These are phyloP conservation scores for Vitis amurensis DNA, from an alignment of 164 flowering plant species.

Conservation along the genomic window DNA sequence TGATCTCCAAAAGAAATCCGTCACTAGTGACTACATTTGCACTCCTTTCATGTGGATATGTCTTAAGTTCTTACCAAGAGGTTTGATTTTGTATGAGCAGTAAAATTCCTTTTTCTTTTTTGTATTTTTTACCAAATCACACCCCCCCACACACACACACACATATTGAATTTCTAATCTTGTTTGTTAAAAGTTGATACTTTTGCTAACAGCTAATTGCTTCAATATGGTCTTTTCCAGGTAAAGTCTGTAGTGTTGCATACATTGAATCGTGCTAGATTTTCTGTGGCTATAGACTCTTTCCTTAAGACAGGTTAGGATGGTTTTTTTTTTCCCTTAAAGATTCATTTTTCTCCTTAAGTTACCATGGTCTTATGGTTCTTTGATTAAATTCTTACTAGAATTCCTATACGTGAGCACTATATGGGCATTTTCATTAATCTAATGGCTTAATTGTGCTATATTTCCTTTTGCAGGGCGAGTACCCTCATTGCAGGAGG, in stretches of 20 bases:
- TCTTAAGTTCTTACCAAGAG: constrained; percentile 94
- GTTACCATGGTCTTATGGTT: background rate
- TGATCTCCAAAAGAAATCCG: constrained; percentile 86
- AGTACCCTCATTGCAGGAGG: constrained; percentile 84
- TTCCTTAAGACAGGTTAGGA: constrained; percentile 86
- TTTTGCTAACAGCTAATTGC: constrained; percentile 1
- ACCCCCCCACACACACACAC: background rate
- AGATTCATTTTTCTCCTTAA: background rate
- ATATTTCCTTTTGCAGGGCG: constrained; percentile 50
- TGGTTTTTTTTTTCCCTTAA: background rate
- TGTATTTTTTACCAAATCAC: background rate
- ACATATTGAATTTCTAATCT: background rate
- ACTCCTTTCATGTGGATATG: constrained; percentile 89
- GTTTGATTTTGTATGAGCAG: constrained; percentile 30
- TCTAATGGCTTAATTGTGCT: constrained; percentile 2
- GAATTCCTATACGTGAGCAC: background rate
- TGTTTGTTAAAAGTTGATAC: background rate
- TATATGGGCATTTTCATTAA: background rate
- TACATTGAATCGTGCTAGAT: constrained; percentile 88
- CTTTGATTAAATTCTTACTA: background rate
- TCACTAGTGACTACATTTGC: constrained; percentile 80
- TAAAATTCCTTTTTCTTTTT: background rate
- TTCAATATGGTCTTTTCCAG: constrained; percentile 31
- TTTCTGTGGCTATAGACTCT: constrained; percentile 87
- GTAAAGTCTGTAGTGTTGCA: constrained; percentile 90